Conservation (phyloP, 2,329 filamentous ascomycete species). For the Exophiala calicioides region DNA sequence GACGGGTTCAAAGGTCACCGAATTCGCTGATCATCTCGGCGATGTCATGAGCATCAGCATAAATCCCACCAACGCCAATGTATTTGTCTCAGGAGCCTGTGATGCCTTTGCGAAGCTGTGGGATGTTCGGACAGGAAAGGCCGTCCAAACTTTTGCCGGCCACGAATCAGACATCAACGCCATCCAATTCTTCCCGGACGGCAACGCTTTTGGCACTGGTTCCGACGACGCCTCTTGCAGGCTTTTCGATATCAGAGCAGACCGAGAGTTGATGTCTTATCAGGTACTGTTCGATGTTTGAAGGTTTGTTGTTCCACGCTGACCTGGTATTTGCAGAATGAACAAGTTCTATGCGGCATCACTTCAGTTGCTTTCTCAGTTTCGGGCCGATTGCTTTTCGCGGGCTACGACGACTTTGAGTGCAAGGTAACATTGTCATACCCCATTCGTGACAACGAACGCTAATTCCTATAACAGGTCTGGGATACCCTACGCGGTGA, state of each 20-base stretch:
- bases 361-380: slow-evolving; percentile 98
- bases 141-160: slow-evolving; percentile 96
- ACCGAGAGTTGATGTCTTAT: slow-evolving; percentile 73
- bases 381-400: slow-evolving; percentile 90
- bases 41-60: slow-evolving; percentile 99
- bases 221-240: slow-evolving; percentile 97
- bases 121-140: slow-evolving; percentile 98
- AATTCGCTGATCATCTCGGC: slow-evolving; percentile 96
- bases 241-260: slow-evolving; percentile 95
- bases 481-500: slow-evolving; percentile 97
- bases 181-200: slow-evolving; percentile 98
- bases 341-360: slow-evolving; percentile 95
- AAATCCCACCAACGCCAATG: slow-evolving; percentile 98
- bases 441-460: slow-evolving; percentile 8
- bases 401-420: slow-evolving; percentile 98
- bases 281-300: slow-evolving; percentile 49
- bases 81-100: slow-evolving; percentile 98
- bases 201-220: slow-evolving; percentile 95
- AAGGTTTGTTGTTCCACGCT: slow-evolving; percentile 3
- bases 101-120: slow-evolving; percentile 98
- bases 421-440: slow-evolving; percentile 73
- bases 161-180: slow-evolving; percentile 99
- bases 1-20: slow-evolving; percentile 92
- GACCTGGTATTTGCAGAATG: slow-evolving; percentile 63
- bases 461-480: slow-evolving; percentile 61